Evolutionary conservation across 2,329 filamentous ascomycete species (phyloP).

Genomic region (Penicillium corylophilum): DNA sequence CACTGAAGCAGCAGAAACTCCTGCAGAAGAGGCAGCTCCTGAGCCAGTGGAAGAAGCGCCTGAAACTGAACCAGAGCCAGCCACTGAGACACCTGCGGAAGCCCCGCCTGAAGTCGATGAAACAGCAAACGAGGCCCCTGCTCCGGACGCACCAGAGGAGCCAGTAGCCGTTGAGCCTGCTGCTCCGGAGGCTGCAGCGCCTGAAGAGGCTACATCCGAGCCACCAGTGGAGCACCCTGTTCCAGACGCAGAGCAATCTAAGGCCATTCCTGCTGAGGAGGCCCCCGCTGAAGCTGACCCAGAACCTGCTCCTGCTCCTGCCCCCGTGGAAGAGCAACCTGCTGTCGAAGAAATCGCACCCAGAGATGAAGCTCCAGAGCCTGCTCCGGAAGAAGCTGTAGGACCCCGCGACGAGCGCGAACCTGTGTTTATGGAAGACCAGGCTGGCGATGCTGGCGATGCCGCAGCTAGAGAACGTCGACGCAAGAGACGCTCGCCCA

Average conservation of each 20-base stretch:
- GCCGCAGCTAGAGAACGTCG: slow-evolving; percentile 20
- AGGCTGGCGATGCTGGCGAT: slow-evolving; percentile 12
- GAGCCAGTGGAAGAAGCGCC: slow-evolving; percentile 11
- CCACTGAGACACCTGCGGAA: not conserved
- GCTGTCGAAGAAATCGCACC: slow-evolving; percentile 9
- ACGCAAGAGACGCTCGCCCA: slow-evolving; percentile 33
- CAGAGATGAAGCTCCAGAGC: slow-evolving; percentile 4
- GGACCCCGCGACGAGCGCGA: slow-evolving; percentile 2
- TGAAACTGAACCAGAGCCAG: not conserved
- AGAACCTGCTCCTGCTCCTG: slow-evolving; percentile 11
- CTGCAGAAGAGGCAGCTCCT: slow-evolving; percentile 6
- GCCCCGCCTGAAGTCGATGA: not conserved
- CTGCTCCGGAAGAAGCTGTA: not conserved
- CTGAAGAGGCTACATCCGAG: slow-evolving; percentile 4
- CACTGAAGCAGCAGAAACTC: not conserved
- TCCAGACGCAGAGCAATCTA: slow-evolving; percentile 3
- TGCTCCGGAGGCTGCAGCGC: not conserved
- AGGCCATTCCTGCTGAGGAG: slow-evolving; percentile 6
- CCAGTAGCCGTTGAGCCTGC: not conserved
- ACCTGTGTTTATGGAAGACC: slow-evolving; percentile 5
- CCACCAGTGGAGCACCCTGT: slow-evolving; percentile 3
- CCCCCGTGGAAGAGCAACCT: slow-evolving; percentile 6
- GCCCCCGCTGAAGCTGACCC: slow-evolving; percentile 2
- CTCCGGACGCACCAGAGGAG: slow-evolving; percentile 11
- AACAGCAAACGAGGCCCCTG: slow-evolving; percentile 4